These are phyloP conservation scores for Glycine tomentella DNA, from an alignment of 306 rosid species.

Conservation along the genomic window DNA sequence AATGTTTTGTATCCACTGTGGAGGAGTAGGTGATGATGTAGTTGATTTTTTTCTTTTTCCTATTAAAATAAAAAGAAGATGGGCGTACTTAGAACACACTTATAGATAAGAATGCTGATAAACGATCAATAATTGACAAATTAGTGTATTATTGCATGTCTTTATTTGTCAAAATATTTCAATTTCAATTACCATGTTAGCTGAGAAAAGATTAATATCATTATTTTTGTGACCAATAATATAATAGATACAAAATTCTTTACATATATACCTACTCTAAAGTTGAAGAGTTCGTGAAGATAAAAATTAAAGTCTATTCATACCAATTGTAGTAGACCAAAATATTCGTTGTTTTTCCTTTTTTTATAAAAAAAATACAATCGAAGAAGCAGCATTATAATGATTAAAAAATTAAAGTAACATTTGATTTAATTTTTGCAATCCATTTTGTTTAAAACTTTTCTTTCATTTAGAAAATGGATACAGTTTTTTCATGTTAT, in stretches of 20 bases:
- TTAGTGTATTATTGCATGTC: not conserved
- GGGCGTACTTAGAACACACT: constrained; percentile 4
- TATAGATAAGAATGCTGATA: constrained; percentile 8
- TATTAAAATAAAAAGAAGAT: not conserved
- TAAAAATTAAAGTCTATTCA: not conserved
- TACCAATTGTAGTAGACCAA: not conserved
- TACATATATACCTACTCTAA: not conserved
- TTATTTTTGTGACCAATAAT: constrained; percentile 7
- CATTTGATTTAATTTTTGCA: too few species aligned
- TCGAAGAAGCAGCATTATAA: not conserved
- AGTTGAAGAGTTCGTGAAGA: not conserved
- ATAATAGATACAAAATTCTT: constrained; percentile 6
- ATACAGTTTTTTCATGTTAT: too few species aligned
- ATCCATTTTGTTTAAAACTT: not conserved
- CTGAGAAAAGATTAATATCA: not conserved
- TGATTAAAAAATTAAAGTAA: too few species aligned
- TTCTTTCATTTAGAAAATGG: too few species aligned
- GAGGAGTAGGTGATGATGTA: constrained; percentile 1
- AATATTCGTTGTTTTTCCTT: not conserved
- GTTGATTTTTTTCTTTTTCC: not conserved
- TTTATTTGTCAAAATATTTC: constrained; percentile 16
- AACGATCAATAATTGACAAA: constrained; percentile 18
- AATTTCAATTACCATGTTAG: constrained; percentile 23
- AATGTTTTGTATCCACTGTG: not conserved
- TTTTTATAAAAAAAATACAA: too few species aligned